A percentile compares a stretch with the other conserved stretches of the same genome.
These are phyloP conservation scores for Chondrus crispus DNA, from an alignment of 23 red algal genomes.

Conservation along the genomic window DNA sequence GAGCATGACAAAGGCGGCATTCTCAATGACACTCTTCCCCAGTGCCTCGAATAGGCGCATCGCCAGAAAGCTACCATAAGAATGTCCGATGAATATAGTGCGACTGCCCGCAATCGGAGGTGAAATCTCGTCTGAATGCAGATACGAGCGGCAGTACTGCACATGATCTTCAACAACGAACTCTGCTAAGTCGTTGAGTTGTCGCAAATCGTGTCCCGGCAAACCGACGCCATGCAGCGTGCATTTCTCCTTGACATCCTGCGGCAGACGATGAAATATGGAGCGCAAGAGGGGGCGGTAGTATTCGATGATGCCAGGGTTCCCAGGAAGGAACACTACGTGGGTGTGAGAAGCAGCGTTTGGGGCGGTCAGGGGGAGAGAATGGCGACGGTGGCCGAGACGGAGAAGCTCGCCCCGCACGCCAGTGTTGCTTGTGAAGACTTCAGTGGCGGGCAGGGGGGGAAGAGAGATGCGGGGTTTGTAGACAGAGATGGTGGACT, in stretches of 20 bases:
- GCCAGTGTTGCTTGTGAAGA: conserved; percentile 3
- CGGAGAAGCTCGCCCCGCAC: conserved; percentile 51
- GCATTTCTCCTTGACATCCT: not conserved
- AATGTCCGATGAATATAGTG: conserved; percentile 43
- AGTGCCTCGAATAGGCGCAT: conserved; percentile 11
- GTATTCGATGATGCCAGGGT: conserved; percentile 79
- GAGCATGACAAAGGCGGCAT: conserved; percentile 36
- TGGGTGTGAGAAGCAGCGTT: conserved; percentile 36
- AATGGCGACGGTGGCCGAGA: not conserved
- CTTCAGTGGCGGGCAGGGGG: not conserved
- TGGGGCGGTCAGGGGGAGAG: not conserved
- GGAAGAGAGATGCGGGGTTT: not conserved
- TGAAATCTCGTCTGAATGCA: conserved; percentile 12
- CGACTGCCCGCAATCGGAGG: not conserved
- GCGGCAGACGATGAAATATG: conserved; percentile 16
- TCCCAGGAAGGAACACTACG: conserved; percentile 67
- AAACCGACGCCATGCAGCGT: conserved; percentile 60
- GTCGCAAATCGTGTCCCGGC: conserved; percentile 70
- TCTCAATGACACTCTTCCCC: not conserved
- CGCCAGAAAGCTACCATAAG: conserved; percentile 42
- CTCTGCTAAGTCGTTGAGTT: conserved; percentile 31
- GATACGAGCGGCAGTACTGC: conserved; percentile 23
- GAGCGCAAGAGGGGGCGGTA: conserved; percentile 59
- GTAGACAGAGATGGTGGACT: not conserved
- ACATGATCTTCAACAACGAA: conserved; percentile 64